Evolutionary conservation across 345 rosid genomes (phyloP), one percentile per base, ranked within the genome.

Genomic region (Brassica nigra): DNA sequence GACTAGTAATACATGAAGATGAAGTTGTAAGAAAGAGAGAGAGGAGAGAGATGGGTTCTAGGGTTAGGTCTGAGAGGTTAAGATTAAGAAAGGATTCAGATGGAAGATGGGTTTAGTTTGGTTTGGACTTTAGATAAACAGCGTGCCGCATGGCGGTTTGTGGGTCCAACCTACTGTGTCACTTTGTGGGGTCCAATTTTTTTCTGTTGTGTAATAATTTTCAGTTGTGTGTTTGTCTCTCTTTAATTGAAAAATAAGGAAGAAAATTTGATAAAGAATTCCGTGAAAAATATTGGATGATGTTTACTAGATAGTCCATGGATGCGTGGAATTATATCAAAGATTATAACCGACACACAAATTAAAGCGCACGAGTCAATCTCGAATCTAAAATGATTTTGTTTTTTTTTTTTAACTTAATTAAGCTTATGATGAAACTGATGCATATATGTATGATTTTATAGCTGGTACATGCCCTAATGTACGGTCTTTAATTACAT

Each of bases 111-210:
- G 86, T 86, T 85, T 78, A 63, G 88, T 82, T 86, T 84, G 88
- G 91, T 88, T 84, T 66, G 16, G 68, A 34, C 68, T 65, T 74
- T 67, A 75, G 83, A 80, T 80, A 83, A 85, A 87, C 84, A 83
- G 84, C 89, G 88, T 90, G 91, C 88, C 90, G 83, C 88, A 91
- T 89, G 90, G 89, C 87, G 88, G 90, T 92, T 85, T 47, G 87
- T 85, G 89, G 97, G 86, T 6, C 85, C 91, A 76, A 62, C 74
- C 18, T 15, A 18, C 79, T 77, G 75, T 78, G 70, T 62, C 79
- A 68, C 79, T 72, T 54, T 58, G 66, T 81, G 79, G 88, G 88
- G 28, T 70, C 90, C 86, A 88, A 31, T 66, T 67, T 76, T n/a
- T 59, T 29, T 39, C 11, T 71, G 66, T 37, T 69, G 37, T 66